These are phyloP conservation scores for Diaporthe vexans DNA, from an alignment of 2,329 filamentous ascomycete species.

Conservation along the genomic window DNA sequence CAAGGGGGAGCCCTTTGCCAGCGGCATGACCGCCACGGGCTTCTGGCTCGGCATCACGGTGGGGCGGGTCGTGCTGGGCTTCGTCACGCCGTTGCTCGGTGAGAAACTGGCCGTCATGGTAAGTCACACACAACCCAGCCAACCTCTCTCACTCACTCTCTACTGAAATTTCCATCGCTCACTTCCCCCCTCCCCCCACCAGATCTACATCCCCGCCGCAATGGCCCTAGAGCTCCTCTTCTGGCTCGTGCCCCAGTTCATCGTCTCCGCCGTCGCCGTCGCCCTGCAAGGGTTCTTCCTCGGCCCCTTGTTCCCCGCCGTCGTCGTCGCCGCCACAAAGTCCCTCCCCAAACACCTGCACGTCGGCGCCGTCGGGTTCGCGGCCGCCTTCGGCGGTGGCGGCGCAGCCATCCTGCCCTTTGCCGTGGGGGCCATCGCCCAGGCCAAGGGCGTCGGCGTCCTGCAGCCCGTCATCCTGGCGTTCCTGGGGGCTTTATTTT, in stretches of 20 bases:
- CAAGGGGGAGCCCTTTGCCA: conserved; percentile 75
- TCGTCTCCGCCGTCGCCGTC: conserved; percentile 80
- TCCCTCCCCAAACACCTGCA: conserved; percentile 79
- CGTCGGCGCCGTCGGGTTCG: conserved; percentile 82
- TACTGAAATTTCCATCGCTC: too few relatives aligned
- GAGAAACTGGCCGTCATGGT: conserved; percentile 72
- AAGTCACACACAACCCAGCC: too few relatives aligned
- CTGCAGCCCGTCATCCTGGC: conserved; percentile 70
- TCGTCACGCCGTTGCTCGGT: conserved; percentile 79
- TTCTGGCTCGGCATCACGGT: conserved; percentile 87
- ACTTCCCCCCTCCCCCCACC: too few relatives aligned
- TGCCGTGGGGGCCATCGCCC: conserved; percentile 76
- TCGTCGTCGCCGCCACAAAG: conserved; percentile 78
- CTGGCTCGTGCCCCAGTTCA: conserved; percentile 85
- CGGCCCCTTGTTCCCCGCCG: conserved; percentile 82
- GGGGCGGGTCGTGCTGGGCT: conserved; percentile 78
- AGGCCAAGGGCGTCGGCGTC: conserved; percentile 66
- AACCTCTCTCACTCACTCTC: too few relatives aligned
- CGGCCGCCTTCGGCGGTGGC: conserved; percentile 79
- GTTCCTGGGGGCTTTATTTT: conserved; percentile 59
- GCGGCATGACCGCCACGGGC: conserved; percentile 81
- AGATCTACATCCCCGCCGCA: conserved; percentile 73
- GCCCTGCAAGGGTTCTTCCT: conserved; percentile 83
- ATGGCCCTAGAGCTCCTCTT: conserved; percentile 80
- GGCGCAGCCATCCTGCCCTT: conserved; percentile 79